A percentile compares a stretch with the other conserved stretches of the same genome.
These are phyloP conservation scores for Colletotrichum paranaense DNA, from an alignment of 2,329 filamentous ascomycete species.

Conservation along the genomic window DNA sequence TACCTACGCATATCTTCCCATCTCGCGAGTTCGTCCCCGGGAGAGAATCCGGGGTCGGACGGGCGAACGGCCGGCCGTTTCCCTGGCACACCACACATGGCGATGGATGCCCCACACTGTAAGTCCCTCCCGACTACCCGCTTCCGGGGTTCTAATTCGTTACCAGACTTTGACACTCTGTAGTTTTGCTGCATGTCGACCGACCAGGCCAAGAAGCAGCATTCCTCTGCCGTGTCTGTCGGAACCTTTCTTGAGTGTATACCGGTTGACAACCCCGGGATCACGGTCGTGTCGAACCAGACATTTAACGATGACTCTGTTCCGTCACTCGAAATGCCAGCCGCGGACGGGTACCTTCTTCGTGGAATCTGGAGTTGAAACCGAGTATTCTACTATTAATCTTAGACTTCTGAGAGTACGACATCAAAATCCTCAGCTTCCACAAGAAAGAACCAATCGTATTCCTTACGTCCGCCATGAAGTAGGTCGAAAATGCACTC, in stretches of 20 bases:
- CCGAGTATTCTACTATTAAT: no score
- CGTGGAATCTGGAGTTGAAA: not conserved
- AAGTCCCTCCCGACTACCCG: constrained; percentile 9
- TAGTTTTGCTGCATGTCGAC: constrained; percentile 10
- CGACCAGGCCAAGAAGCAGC: not conserved
- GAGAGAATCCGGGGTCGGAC: constrained; percentile 15
- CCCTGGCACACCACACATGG: not conserved
- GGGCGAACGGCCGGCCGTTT: constrained; percentile 10
- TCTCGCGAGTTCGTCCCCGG: not conserved
- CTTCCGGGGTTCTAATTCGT: constrained; percentile 20
- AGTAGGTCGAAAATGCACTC: not conserved
- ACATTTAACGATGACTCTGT: not conserved
- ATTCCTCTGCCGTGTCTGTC: constrained; percentile 26
- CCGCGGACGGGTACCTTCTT: not conserved
- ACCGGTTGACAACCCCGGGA: constrained; percentile 3
- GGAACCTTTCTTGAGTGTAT: constrained; percentile 7
- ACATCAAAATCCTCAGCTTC: no score
- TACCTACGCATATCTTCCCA: not conserved
- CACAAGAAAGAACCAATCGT: not conserved
- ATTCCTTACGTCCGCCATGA: no score
- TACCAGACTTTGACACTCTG: constrained; percentile 8
- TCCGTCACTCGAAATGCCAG: constrained; percentile 4
- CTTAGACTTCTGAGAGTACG: no score
- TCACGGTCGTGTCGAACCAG: constrained; percentile 22
- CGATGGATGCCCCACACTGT: not conserved